phyloP scores from a whole-genome alignment of 1,284 basidiomycete genomes.

The Meripilus lineatus region DNA sequence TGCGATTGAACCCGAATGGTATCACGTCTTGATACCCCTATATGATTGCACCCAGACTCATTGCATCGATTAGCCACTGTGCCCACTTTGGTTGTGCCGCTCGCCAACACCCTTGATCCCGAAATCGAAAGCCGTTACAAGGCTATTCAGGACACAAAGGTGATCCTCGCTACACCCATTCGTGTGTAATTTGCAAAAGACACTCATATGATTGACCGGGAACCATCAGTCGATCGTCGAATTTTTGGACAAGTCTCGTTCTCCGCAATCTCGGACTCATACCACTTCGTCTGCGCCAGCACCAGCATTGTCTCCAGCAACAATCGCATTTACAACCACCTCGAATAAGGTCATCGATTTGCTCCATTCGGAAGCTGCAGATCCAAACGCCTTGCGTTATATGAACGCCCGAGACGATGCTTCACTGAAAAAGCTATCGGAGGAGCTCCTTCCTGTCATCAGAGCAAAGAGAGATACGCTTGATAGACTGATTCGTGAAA shows the following conservation, averaged over 20 bases:
- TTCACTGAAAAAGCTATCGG: constrained; percentile 38
- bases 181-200: constrained; percentile 14
- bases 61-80: constrained; percentile 54
- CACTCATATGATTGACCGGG: constrained; percentile 2
- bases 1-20: constrained; percentile 79
- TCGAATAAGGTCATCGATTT: constrained; percentile 63
- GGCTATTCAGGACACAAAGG: constrained; percentile 73
- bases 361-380: constrained; percentile 50
- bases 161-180: too few species aligned
- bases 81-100: constrained; percentile 80
- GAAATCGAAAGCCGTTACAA: constrained; percentile 80
- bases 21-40: constrained; percentile 6
- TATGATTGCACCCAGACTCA: neutral
- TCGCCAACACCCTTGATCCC: constrained; percentile 63
- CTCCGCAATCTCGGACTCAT: constrained; percentile 56
- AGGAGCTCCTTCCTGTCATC: constrained; percentile 40
- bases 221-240: constrained; percentile 62
- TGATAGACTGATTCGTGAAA: constrained; percentile 46
- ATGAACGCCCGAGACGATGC: constrained; percentile 48
- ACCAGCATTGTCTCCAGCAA: constrained; percentile 75
- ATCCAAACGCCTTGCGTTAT: constrained; percentile 47
- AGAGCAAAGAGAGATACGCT: constrained; percentile 49
- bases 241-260: constrained; percentile 81
- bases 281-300: constrained; percentile 70
- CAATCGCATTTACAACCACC: constrained; percentile 60